Conservation (phyloP, 163 green algal species). For the Prototheca wickerhamii region DNA sequence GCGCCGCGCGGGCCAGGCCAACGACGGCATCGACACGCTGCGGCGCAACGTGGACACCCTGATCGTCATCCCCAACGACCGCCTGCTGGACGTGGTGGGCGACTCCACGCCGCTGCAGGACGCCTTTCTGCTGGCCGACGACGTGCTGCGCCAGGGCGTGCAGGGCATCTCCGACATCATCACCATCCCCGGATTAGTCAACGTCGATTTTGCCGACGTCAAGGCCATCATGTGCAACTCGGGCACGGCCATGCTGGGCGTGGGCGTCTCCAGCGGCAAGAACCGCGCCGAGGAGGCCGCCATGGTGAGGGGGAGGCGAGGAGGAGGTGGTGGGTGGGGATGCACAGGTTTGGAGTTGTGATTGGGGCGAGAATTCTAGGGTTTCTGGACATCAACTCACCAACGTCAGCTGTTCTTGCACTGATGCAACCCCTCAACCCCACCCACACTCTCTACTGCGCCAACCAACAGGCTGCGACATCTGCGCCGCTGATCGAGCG, state of each 20-base stretch:
- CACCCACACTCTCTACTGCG: not conserved
- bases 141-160: conserved; percentile 82
- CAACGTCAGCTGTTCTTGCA: not conserved
- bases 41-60: conserved; percentile 80
- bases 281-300: conserved; percentile 74
- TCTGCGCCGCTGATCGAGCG: conserved; percentile 68
- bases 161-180: conserved; percentile 85
- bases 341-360: too few relatives aligned
- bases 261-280: conserved; percentile 57
- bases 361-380: too few relatives aligned
- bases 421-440: not conserved
- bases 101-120: conserved; percentile 67
- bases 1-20: conserved; percentile 34
- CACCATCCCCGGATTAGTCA: conserved; percentile 72
- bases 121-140: conserved; percentile 74
- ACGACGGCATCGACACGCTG: conserved; percentile 53
- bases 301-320: conserved; percentile 15
- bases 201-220: conserved; percentile 83
- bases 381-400: too few relatives aligned
- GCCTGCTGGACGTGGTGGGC: conserved; percentile 79
- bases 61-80: conserved; percentile 94
- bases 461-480: conserved; percentile 36
- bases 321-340: not conserved
- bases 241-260: conserved; percentile 73
- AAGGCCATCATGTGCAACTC: conserved; percentile 74